Percentiles rank a stretch among this genome's conserved stretches.
These are phyloP conservation scores for Pyrrhoderma noxium DNA, from an alignment of 1,284 basidiomycete genomes.

Conservation along the genomic window DNA sequence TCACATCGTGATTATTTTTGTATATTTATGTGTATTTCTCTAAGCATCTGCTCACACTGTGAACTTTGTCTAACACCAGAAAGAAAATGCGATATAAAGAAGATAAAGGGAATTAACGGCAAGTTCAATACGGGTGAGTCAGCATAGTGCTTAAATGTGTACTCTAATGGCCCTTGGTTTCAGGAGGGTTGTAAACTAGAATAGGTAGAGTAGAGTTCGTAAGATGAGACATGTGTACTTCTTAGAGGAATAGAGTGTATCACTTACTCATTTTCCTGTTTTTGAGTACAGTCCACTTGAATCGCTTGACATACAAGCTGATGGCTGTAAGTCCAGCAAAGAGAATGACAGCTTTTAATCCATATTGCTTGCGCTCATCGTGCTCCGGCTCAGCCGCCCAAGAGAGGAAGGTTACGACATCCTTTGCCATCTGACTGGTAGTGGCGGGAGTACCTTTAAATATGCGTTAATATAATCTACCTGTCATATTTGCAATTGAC, in stretches of 20 bases:
- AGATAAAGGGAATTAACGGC: conserved; percentile 10
- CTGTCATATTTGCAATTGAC: conserved; percentile 1
- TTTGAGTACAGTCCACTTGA: conserved; percentile 93
- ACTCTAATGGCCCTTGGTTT: conserved; percentile 33
- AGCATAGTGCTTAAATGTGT: conserved; percentile 10
- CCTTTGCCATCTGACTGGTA: conserved; percentile 99
- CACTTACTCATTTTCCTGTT: conserved; percentile 81
- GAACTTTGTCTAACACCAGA: too few relatives aligned
- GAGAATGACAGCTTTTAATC: conserved; percentile 88
- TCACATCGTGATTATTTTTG: too few relatives aligned
- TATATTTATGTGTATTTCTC: too few relatives aligned
- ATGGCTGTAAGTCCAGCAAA: conserved; percentile 79
- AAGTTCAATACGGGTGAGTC: conserved; percentile 6
- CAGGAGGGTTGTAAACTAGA: conserved; percentile 49
- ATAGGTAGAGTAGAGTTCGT: not conserved
- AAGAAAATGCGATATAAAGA: not conserved
- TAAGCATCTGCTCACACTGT: too few relatives aligned
- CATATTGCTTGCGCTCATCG: conserved; percentile 95
- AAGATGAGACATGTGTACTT: too few relatives aligned
- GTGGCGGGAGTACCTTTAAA: conserved; percentile 85
- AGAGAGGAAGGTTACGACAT: conserved; percentile 90
- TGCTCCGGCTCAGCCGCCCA: conserved; percentile 98
- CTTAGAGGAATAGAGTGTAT: not conserved
- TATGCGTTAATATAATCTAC: conserved; percentile 3
- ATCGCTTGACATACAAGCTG: conserved; percentile 86